Percentiles rank a stretch among this genome's conserved stretches.
Conservation (phyloP, 164 flowering plant genomes). For the Vitis rupestris region DNA sequence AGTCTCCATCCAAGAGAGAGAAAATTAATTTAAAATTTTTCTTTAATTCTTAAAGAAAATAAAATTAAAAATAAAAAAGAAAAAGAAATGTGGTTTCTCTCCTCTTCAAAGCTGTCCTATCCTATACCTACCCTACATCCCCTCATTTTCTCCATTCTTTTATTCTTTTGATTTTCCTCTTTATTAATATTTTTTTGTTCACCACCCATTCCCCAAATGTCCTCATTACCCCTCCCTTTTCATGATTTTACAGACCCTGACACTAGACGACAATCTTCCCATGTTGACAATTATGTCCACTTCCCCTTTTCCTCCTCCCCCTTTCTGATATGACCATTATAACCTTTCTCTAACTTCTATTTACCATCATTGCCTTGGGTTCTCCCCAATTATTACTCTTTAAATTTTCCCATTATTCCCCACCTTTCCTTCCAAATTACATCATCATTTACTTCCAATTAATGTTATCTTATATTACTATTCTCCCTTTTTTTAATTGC, state of each 20-base stretch:
- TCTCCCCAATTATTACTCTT: no score
- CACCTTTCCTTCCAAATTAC: no score
- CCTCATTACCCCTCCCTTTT: conserved; percentile 6
- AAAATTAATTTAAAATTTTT: background rate
- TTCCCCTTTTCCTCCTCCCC: background rate
- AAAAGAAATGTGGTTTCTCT: conserved; percentile 8
- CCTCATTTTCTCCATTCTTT: conserved; percentile 11
- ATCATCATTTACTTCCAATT: no score
- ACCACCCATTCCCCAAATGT: conserved; percentile 10
- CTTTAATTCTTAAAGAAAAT: background rate
- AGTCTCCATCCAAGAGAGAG: background rate
- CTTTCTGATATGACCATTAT: background rate
- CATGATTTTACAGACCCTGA: no score
- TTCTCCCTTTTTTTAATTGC: no score
- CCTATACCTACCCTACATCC: conserved; percentile 37
- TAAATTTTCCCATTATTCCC: no score
- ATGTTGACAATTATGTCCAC: conserved; percentile 4
- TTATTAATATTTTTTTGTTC: no score
- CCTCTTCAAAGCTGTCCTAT: conserved; percentile 32
- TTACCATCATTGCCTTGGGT: no score
- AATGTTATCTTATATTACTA: no score
- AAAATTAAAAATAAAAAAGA: conserved; percentile 13
- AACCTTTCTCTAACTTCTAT: no score
- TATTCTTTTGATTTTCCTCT: conserved; percentile 16
- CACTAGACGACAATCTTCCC: conserved; percentile 11